Conservation (phyloP, 176 grass and related monocot genomes). For the Cenchrus fungigraminus region DNA sequence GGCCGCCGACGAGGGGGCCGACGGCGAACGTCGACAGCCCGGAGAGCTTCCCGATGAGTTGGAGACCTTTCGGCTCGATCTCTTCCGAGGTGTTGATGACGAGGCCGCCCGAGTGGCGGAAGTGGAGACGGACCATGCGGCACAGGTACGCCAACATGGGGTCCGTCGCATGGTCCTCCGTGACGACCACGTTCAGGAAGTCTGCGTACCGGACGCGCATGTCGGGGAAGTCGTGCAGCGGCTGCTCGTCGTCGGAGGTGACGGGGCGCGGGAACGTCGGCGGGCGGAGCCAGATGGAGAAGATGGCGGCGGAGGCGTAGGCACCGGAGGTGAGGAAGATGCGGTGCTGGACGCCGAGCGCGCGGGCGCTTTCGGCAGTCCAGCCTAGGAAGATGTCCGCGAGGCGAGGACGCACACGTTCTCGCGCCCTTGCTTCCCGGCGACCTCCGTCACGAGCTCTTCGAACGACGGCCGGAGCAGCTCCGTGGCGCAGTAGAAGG, state of each 20-base stretch:
- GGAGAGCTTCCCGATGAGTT: slow-evolving; percentile 34
- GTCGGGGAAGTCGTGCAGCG: slow-evolving; percentile 38
- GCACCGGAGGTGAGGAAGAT: slow-evolving; percentile 45
- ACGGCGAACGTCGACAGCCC: slow-evolving; percentile 33
- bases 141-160: not conserved
- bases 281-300: slow-evolving; percentile 27
- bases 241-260: slow-evolving; percentile 19
- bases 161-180: not conserved
- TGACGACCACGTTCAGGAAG: not conserved
- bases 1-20: slow-evolving; percentile 35
- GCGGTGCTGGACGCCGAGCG: slow-evolving; percentile 43
- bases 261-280: slow-evolving; percentile 27
- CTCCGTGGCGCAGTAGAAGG: slow-evolving; percentile 42
- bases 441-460: slow-evolving; percentile 32
- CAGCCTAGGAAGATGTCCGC: slow-evolving; percentile 50
- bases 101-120: slow-evolving; percentile 13
- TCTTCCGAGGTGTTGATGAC: slow-evolving; percentile 49
- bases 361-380: slow-evolving; percentile 45
- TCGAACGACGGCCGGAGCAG: slow-evolving; percentile 49
- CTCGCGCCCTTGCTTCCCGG: not conserved
- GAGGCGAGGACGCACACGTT: slow-evolving; percentile 56
- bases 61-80: slow-evolving; percentile 46
- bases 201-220: slow-evolving; percentile 28
- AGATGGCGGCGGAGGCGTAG: slow-evolving; percentile 35
- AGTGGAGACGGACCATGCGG: slow-evolving; percentile 19